A percentile compares a stretch with the other conserved stretches of the same genome.
phyloP scores from a whole-genome alignment of 2,329 filamentous ascomycete species.

The Clathrospora elynae region DNA sequence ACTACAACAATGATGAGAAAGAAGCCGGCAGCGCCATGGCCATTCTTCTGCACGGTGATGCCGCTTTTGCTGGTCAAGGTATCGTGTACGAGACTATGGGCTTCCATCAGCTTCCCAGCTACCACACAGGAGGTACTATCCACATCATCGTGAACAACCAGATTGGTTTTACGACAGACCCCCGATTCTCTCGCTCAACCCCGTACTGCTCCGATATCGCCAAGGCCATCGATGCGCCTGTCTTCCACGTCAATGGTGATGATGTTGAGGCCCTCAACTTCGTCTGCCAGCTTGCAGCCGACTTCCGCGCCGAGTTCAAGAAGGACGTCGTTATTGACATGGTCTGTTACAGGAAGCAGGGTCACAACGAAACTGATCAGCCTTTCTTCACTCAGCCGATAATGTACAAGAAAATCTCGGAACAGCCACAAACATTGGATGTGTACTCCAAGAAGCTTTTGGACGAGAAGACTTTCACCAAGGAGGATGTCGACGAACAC shows the following conservation, averaged over 20 bases:
- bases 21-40: constrained; percentile 90
- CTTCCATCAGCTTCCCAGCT: constrained; percentile 92
- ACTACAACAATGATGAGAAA: constrained; percentile 97
- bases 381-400: constrained; percentile 98
- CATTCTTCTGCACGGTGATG: constrained; percentile 94
- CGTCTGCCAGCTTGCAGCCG: constrained; percentile 92
- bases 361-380: constrained; percentile 99
- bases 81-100: constrained; percentile 98
- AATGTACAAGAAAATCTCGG: constrained; percentile 98
- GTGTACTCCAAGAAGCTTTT: constrained; percentile 91
- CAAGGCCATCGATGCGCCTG: constrained; percentile 96
- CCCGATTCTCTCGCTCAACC: constrained; percentile 94
- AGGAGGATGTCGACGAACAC: constrained; percentile 97
- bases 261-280: constrained; percentile 99
- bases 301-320: constrained; percentile 99
- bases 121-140: constrained; percentile 96
- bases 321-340: constrained; percentile 97
- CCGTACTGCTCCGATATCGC: constrained; percentile 99
- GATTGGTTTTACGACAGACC: constrained; percentile 99
- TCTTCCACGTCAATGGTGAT: constrained; percentile 99
- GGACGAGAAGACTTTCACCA: constrained; percentile 90
- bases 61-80: constrained; percentile 94
- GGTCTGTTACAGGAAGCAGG: constrained; percentile 98
- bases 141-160: constrained; percentile 99
- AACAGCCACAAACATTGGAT: constrained; percentile 83